phyloP scores from a whole-genome alignment of 1,284 basidiomycete species.

The Earliella scabrosa region DNA sequence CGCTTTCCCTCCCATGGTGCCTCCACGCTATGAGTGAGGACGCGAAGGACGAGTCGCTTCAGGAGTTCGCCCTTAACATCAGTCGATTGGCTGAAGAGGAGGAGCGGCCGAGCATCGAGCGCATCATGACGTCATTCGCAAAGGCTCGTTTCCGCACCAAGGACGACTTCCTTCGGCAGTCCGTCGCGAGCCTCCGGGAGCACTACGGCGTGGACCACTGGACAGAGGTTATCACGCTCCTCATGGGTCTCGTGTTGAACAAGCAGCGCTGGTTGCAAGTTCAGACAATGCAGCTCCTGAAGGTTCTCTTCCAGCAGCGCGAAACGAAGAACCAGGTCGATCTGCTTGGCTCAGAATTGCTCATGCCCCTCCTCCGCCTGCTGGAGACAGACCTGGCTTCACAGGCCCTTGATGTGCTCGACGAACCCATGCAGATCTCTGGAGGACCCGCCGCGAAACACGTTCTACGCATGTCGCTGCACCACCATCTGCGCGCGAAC shows the following conservation, averaged over 20 bases:
- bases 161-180: slow-evolving; percentile 94
- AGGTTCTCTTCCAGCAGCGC: slow-evolving; percentile 86
- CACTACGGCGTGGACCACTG: slow-evolving; percentile 75
- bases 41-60: slow-evolving; percentile 61
- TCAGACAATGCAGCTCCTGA: slow-evolving; percentile 86
- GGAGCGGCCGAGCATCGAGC: slow-evolving; percentile 76
- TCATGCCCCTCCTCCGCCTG: slow-evolving; percentile 89
- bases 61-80: slow-evolving; percentile 79
- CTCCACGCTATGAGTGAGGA: slow-evolving; percentile 78
- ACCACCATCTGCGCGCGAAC: slow-evolving; percentile 49
- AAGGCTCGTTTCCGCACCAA: slow-evolving; percentile 89
- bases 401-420: slow-evolving; percentile 89
- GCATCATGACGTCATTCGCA: slow-evolving; percentile 89
- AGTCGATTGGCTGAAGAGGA: slow-evolving; percentile 74
- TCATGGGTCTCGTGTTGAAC: slow-evolving; percentile 89
- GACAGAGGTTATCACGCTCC: slow-evolving; percentile 80
- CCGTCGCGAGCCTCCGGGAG: slow-evolving; percentile 83
- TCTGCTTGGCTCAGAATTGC: slow-evolving; percentile 80
- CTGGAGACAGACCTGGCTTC: slow-evolving; percentile 85
- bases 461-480: slow-evolving; percentile 88
- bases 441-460: slow-evolving; percentile 80
- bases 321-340: slow-evolving; percentile 80
- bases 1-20: slow-evolving; percentile 88
- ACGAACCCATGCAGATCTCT: slow-evolving; percentile 83
- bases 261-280: slow-evolving; percentile 82